Conservation (phyloP, 2,329 filamentous ascomycete genomes). For the Ceratocystiopsis brevicomis region DNA sequence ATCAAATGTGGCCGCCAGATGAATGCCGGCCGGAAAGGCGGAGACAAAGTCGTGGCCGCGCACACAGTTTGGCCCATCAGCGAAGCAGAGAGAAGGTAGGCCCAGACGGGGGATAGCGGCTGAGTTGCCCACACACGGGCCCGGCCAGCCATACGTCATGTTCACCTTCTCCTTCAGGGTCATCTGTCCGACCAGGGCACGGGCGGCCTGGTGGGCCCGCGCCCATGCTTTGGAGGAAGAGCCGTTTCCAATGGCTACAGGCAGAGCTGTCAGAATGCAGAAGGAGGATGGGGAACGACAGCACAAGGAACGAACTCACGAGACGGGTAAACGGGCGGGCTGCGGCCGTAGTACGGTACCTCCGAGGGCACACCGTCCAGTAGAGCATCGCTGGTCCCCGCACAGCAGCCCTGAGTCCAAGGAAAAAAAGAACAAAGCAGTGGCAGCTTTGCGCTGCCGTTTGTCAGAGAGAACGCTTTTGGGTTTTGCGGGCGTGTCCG, state of each 20-base stretch:
- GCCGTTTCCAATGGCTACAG: not conserved
- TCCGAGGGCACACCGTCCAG: slow-evolving; percentile 4
- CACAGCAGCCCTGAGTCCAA: too few species aligned
- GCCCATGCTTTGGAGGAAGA: slow-evolving; percentile 25
- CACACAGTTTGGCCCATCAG: slow-evolving; percentile 21
- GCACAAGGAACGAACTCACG: slow-evolving; percentile 7
- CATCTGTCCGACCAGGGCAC: slow-evolving; percentile 45
- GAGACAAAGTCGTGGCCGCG: slow-evolving; percentile 18
- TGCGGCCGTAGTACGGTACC: slow-evolving; percentile 15
- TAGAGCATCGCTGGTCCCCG: too few species aligned
- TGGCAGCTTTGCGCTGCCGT: too few species aligned
- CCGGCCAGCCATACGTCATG: slow-evolving; percentile 19
- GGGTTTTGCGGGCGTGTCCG: too few species aligned
- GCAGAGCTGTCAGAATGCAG: too few species aligned
- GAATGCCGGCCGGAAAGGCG: slow-evolving; percentile 47
- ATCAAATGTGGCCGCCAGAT: slow-evolving; percentile 54
- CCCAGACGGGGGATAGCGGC: slow-evolving; percentile 19
- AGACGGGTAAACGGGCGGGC: slow-evolving; percentile 16
- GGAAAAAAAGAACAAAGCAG: too few species aligned
- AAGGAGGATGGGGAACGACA: too few species aligned
- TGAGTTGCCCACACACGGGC: slow-evolving; percentile 16
- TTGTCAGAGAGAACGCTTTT: too few species aligned
- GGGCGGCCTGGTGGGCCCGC: slow-evolving; percentile 43
- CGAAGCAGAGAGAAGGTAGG: slow-evolving; percentile 24
- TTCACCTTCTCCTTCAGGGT: slow-evolving; percentile 33